These are phyloP conservation scores for Yarrowia yakushimensis DNA, from an alignment of 805 yeast species.

Conservation along the genomic window DNA sequence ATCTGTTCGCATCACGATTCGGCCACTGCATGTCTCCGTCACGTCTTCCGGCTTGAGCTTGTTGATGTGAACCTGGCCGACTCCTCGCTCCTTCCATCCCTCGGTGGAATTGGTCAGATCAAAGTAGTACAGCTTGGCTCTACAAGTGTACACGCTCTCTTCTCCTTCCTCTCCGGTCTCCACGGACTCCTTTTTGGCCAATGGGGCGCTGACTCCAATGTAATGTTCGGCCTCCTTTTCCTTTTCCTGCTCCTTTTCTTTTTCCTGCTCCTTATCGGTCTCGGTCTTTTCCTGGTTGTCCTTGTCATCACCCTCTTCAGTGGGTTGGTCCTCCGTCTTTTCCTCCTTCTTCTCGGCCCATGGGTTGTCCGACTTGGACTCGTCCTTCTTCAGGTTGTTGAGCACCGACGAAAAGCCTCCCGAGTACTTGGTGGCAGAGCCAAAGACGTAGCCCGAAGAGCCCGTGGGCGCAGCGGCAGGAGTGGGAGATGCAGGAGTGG, in stretches of 20 bases:
- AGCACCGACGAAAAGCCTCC: constrained; percentile 19
- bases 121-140: constrained; percentile 74
- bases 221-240: constrained; percentile 34
- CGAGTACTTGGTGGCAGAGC: constrained; percentile 18
- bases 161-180: constrained; percentile 94
- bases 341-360: constrained; percentile 27
- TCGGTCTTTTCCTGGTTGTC: constrained; percentile 31
- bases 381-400: constrained; percentile 9
- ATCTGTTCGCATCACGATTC: constrained; percentile 88
- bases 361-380: constrained; percentile 53
- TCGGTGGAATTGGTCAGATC: constrained; percentile 59
- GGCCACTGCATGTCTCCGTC: constrained; percentile 41
- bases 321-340: constrained; percentile 32
- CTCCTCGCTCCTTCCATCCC: constrained; percentile 97
- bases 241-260: constrained; percentile 34
- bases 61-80: constrained; percentile 83
- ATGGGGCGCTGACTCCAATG: constrained; percentile 35
- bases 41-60: constrained; percentile 33
- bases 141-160: constrained; percentile 58
- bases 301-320: constrained; percentile 21
- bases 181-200: constrained; percentile 38
- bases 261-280: constrained; percentile 30
- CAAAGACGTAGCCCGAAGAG: constrained; percentile 6
- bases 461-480: neutral
- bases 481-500: neutral